phyloP scores from a whole-genome alignment of 192 early-diverging fungal genomes.

The Coemansia sp. region DNA sequence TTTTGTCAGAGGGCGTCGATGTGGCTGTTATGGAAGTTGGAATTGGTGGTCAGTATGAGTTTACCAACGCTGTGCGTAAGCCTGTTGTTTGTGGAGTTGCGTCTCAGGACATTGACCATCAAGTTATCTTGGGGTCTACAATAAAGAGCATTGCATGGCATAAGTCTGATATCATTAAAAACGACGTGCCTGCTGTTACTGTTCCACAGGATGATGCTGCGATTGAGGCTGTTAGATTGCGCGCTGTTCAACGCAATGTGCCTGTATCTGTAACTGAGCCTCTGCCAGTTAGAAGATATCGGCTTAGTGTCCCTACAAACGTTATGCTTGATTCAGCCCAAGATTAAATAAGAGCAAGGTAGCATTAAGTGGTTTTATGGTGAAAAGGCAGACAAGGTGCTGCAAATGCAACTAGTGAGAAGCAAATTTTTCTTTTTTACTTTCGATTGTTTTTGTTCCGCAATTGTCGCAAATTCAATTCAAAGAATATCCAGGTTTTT shows the following conservation, averaged over 20 bases:
- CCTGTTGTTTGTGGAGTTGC: slow-evolving; percentile 81
- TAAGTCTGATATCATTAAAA: slow-evolving; percentile 72
- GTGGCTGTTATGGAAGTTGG: slow-evolving; percentile 81
- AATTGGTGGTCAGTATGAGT: slow-evolving; percentile 81
- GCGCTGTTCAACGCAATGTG: no score
- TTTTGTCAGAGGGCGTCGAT: slow-evolving; percentile 82
- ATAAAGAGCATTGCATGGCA: slow-evolving; percentile 62
- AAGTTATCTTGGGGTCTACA: slow-evolving; percentile 67
- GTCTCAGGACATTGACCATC: slow-evolving; percentile 77
- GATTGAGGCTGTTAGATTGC: no score
- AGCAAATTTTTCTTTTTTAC: no score
- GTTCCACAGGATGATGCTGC: slow-evolving; percentile 60
- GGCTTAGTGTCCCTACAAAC: slow-evolving; percentile 69
- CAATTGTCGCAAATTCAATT: no score
- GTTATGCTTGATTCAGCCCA: no score
- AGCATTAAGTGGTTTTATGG: no score
- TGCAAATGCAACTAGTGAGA: no score
- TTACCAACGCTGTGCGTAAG: slow-evolving; percentile 69
- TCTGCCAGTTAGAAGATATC: background rate
- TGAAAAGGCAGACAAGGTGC: no score
- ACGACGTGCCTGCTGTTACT: slow-evolving; percentile 65
- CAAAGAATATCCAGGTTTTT: no score
- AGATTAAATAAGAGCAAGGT: no score
- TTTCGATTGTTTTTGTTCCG: no score
- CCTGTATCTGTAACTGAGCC: slow-evolving; percentile 19